Conservation (phyloP, 108 stramenopile species). For the Nitzschia sp. region DNA sequence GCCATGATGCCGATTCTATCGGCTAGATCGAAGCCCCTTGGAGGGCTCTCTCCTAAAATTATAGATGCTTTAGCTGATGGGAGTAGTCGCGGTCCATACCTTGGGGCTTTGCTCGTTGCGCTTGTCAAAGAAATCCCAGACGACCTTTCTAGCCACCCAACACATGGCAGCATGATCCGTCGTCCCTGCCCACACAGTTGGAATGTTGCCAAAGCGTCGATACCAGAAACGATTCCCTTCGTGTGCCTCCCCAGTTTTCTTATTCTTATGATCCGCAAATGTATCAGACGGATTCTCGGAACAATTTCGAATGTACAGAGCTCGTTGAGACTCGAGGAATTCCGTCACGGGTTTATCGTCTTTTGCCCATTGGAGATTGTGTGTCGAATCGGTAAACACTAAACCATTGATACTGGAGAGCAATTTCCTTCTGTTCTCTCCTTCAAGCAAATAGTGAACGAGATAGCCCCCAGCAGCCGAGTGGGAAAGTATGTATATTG, state of each 20-base stretch:
- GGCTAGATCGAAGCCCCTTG: too few relatives aligned
- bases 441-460: conserved; percentile 42
- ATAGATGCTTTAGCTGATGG: too few relatives aligned
- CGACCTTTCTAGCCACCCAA: conserved; percentile 36
- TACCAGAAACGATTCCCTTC: conserved; percentile 47
- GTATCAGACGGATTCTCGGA: conserved; percentile 25
- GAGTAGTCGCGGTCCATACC: too few relatives aligned
- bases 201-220: conserved; percentile 55
- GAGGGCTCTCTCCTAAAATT: too few relatives aligned
- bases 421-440: conserved; percentile 8
- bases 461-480: conserved; percentile 53
- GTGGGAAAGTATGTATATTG: conserved; percentile 50
- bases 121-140: conserved; percentile 56
- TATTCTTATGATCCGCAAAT: conserved; percentile 31
- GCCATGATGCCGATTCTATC: too few relatives aligned
- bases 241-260: conserved; percentile 19
- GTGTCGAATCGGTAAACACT: conserved; percentile 64
- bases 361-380: conserved; percentile 60
- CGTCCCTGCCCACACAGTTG: conserved; percentile 59
- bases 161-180: conserved; percentile 52
- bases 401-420: conserved; percentile 32
- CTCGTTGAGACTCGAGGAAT: conserved; percentile 41
- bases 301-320: conserved; percentile 48
- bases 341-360: conserved; percentile 19
- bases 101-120: not conserved